Base-by-base conservation (phyloP, 306 rosid genomes). In the Acmispon strigosus region DNA sequence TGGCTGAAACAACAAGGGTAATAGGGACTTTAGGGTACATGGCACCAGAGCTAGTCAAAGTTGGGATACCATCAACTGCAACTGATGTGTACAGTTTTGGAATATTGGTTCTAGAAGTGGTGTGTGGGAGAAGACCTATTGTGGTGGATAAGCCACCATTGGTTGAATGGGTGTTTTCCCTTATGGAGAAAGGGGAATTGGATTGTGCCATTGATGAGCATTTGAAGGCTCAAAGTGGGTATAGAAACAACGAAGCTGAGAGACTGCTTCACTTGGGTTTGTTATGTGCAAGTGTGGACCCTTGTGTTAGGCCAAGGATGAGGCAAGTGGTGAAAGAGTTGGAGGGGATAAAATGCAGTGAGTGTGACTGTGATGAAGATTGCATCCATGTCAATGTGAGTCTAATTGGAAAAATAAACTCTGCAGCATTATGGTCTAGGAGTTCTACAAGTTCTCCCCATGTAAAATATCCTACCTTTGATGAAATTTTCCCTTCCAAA, bases 11-110 rank as follows among this genome's bases (percentile, higher is more conserved):
- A 19, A 86, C 90, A 10, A 70, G 60, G 69, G 86, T 90, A 8
- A 82, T 88, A 69, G 97, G 97, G 43, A 90, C 92, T 0, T 60
- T 82, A 4, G 92, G 95, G 36, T 91, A 88, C 64, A 68, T 91
- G 86, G 92, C 90, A 2, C 97, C 96, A 0, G 86, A 91, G 41
- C 76, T 91, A 62, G 69, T 91, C 54, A 67, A 78, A 72, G 52
- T 76, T 0, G 90, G 96, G 6, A 73, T 73, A 62, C 84, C 82
- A 8, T 78, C 92, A 1, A 36, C 75, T 29, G 80, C 82, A 10
- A 70, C 83, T 1, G 92, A 91, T 55, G 86, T 91, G 69, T 88
- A 79, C 37, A 85, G 92, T 62, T 88, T 86, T 20, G 96, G 97
- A 42, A 69, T 91, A 73, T 70, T 88, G 72, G 62, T 85, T 59